Evolutionary conservation across 192 early-diverging fungal species (phyloP).

Genomic region (Coemansia sp.): DNA sequence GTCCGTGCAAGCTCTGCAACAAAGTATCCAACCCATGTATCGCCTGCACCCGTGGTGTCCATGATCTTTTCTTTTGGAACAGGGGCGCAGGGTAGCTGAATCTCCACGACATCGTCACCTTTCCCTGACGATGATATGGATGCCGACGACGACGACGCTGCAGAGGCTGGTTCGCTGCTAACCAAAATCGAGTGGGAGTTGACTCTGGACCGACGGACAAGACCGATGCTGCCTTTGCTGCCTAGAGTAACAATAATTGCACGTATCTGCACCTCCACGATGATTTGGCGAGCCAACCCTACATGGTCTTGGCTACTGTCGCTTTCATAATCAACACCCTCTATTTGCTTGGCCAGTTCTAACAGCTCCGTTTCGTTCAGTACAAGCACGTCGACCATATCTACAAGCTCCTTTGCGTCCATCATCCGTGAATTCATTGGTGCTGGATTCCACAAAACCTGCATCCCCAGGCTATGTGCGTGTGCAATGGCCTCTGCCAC

Average conservation of each 20-base stretch:
- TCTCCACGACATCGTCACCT: slow-evolving; percentile 13
- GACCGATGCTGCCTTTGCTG: slow-evolving; percentile 22
- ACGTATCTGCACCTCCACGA: slow-evolving; percentile 7
- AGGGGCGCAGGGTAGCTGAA: slow-evolving; percentile 26
- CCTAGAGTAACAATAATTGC: slow-evolving; percentile 40
- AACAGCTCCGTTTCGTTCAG: slow-evolving; percentile 79
- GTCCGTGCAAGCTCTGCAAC: slow-evolving; percentile 37
- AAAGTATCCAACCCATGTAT: slow-evolving; percentile 57
- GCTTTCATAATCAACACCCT: slow-evolving; percentile 6
- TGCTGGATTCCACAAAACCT: slow-evolving; percentile 82
- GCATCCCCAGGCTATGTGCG: slow-evolving; percentile 61
- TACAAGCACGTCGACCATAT: slow-evolving; percentile 72
- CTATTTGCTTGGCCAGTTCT: slow-evolving; percentile 35
- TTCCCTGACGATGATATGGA: neutral
- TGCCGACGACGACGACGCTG: neutral
- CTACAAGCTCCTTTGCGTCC: slow-evolving; percentile 37
- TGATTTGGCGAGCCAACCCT: slow-evolving; percentile 18
- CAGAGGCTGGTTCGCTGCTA: slow-evolving; percentile 4
- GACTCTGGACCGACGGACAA: slow-evolving; percentile 21
- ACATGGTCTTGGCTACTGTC: neutral
- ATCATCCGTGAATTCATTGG: slow-evolving; percentile 60
- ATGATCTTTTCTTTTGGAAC: slow-evolving; percentile 24
- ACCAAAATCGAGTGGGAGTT: slow-evolving; percentile 29
- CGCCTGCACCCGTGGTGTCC: slow-evolving; percentile 54
- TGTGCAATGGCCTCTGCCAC: slow-evolving; percentile 64